Evolutionary conservation across 768 basidiomycete genomes (phyloP), one percentile per base, ranked within the genome.

Genomic region (Tricholoma hemisulphureum): DNA sequence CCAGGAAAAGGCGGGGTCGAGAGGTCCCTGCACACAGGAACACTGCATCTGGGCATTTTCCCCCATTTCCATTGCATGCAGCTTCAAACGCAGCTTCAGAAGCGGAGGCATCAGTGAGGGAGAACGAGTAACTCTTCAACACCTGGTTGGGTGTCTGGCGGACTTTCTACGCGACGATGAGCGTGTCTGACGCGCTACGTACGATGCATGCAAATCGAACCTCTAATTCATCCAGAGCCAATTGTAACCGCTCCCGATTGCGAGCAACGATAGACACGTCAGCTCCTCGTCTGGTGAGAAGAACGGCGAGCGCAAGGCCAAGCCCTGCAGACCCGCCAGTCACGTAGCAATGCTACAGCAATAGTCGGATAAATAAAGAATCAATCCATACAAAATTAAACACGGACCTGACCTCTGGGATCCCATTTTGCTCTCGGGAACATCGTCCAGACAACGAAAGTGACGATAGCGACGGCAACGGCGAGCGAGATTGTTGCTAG

Each of bases 301-400:
- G 74, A 32, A 82, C 77, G 1, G 93, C 90, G 7, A 96, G 76
- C 1, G 85, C 80, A 4, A 93, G 80, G 1, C 95, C 95, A 2
- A 95, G 83, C 2, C 95, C 95, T n/a, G 85, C 77, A 37, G 87
- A 89, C 4, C 91, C 93, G 4, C 95, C 95, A 1, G 93, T 93
- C 21, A 97, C 77, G 69, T 93, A 92, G 72, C 87, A 85, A 64
- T 93, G 91, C 95, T 95, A 41, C 11, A 9, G 26, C 21, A 6
- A 41, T 43, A n/a, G n/a, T 23, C 0, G 20, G 21, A 41, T 4
- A 14, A 53, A 21, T 43, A 45, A 23, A 32, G 16, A 14, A 39
- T 13, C 29, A 13, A 49, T 14, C 26, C 31, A 28, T 8, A 26
- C 10, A 45, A 37, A 45, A 50, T 41, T 34, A 51, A 39, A 53